Evolutionary conservation across 2,329 filamentous ascomycete genomes (phyloP), one percentile per base, ranked within the genome.

Genomic region (Pleoardoris graminearum): DNA sequence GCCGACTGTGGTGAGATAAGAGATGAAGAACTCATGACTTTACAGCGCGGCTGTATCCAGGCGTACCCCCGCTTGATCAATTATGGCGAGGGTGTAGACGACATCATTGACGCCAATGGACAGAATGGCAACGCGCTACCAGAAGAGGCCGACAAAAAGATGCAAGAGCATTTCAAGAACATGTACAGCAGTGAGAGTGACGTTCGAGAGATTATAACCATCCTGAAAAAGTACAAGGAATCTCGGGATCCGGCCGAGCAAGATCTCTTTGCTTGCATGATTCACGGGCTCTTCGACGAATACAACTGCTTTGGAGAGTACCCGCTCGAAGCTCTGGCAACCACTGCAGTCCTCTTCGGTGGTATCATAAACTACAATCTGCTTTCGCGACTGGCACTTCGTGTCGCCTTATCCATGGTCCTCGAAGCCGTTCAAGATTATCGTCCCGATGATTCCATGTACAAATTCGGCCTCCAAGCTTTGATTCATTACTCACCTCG

Each of bases 251-350:
- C 90, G 1, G 78, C 87, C 14, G 91, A 97, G 55, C 94, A 97
- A 71, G 94, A 99, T 69, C 83, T 97, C 6, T 99, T 99, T 70
- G 90, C 93, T 12, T 97, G 93, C 76, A 99, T 99, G 91, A 96
- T 99, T 30, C 92, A 97, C 67, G 94, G 94, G 0, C 79, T 99
- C 3, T 97, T 99, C 64, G 94, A 99, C 65, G 94, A 99, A 76
- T 99, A 97, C 71, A 88, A 88, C 50, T 95, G 96, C 68, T 99
- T 97, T 70, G 85, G 89, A 35, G 92, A 95, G 67, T 99, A 99
- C 72, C 95, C 95, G 0, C 80, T 97, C n/a, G 93, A 97, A 68
- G 94, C 94, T 5, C 79, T 99, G 45, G 93, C 93, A 7, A 97
- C 93, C 10, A 99, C 94, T 0, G 93, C 94, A 3, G 92, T 99